phyloP scores from a whole-genome alignment of 768 basidiomycete species.

The Serendipita indica region DNA sequence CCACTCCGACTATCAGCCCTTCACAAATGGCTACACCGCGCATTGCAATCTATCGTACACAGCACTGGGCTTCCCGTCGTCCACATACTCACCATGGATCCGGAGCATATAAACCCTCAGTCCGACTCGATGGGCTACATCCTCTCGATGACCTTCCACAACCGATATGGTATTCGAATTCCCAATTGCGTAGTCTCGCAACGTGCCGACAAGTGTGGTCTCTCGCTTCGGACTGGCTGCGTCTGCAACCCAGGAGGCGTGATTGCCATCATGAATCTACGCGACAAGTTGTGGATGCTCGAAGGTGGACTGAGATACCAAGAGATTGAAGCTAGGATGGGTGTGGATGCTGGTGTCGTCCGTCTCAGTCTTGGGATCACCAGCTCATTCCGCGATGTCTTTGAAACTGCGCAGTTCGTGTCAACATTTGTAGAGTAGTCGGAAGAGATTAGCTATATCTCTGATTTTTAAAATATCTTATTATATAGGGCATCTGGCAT shows the following conservation, averaged over 20 bases:
- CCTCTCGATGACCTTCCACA: conserved; percentile 18
- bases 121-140: conserved; percentile 41
- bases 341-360: conserved; percentile 42
- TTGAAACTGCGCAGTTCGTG: conserved; percentile 22
- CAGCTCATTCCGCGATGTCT: conserved; percentile 59
- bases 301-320: conserved; percentile 43
- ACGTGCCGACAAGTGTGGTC: conserved; percentile 43
- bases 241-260: conserved; percentile 86
- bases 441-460: too few species aligned
- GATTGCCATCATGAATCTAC: conserved; percentile 50
- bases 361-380: conserved; percentile 53
- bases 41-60: conserved; percentile 44
- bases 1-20: conserved; percentile 63
- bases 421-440: too few species aligned
- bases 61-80: conserved; percentile 45
- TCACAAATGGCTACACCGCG: conserved; percentile 43
- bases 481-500: too few species aligned
- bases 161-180: conserved; percentile 27
- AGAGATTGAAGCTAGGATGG: conserved; percentile 35
- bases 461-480: too few species aligned
- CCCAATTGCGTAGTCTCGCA: conserved; percentile 63
- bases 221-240: conserved; percentile 72
- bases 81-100: conserved; percentile 38
- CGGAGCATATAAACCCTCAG: conserved; percentile 43
- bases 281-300: conserved; percentile 48